Evolutionary conservation across 768 basidiomycete genomes (phyloP).

Genomic region (Mycena metata): DNA sequence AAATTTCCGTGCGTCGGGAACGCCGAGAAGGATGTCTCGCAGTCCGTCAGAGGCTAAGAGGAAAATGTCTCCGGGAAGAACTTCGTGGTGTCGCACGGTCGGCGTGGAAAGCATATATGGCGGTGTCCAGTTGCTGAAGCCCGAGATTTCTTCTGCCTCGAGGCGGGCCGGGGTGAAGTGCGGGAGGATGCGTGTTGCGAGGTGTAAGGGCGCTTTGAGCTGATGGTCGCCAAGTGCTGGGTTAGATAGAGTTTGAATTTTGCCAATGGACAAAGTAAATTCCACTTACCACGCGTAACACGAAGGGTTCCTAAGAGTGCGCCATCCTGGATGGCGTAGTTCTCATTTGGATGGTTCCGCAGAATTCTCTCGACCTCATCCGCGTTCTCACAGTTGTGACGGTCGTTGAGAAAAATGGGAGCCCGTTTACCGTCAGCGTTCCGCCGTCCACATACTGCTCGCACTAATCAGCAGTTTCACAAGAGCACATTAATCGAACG

Average conservation of each 20-base stretch:
- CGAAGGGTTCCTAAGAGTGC: not conserved
- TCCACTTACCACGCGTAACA: conserved; percentile 17
- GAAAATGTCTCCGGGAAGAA: conserved; percentile 13
- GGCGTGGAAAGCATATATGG: conserved; percentile 5
- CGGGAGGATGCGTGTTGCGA: conserved; percentile 10
- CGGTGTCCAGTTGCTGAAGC: not conserved
- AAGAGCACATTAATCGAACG: not conserved
- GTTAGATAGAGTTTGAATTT: not conserved
- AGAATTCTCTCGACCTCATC: conserved; percentile 44
- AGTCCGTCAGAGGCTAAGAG: conserved; percentile 26
- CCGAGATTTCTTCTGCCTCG: not conserved
- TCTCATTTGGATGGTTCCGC: conserved; percentile 49
- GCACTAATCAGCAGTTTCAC: conserved; percentile 12
- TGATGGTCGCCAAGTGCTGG: conserved; percentile 26
- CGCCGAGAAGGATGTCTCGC: not conserved
- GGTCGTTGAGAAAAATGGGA: conserved; percentile 40
- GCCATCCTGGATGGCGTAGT: not conserved
- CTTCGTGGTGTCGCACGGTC: conserved; percentile 4
- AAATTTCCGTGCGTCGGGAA: not conserved
- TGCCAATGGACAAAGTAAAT: too few species aligned
- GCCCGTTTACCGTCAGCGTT: conserved; percentile 42
- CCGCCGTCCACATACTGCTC: conserved; percentile 43
- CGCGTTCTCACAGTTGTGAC: conserved; percentile 49
- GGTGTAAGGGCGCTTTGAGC: conserved; percentile 20
- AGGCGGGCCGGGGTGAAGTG: conserved; percentile 14